Conservation (phyloP, 768 basidiomycete genomes). For the Nevesoporus exiguus region DNA sequence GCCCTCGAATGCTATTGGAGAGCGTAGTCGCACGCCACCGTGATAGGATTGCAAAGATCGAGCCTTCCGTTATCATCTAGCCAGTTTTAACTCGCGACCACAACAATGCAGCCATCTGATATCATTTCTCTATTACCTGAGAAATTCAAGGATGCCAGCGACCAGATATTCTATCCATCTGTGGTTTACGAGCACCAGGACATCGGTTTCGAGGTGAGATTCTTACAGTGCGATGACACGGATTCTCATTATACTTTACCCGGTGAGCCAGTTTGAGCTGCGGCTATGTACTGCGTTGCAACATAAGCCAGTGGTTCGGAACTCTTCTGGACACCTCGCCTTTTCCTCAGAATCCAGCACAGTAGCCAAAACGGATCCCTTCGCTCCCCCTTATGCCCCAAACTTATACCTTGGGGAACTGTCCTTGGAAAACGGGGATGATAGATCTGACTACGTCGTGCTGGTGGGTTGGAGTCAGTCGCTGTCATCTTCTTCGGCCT, state of each 20-base stretch:
- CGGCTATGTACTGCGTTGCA: slow-evolving; percentile 81
- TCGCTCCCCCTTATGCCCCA: slow-evolving; percentile 80
- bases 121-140: slow-evolving; percentile 54
- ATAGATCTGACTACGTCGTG: slow-evolving; percentile 57
- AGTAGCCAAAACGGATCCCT: slow-evolving; percentile 55
- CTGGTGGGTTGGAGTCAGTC: slow-evolving; percentile 48
- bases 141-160: slow-evolving; percentile 61
- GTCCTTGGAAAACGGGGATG: slow-evolving; percentile 44
- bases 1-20: neutral
- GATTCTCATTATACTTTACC: neutral
- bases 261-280: slow-evolving; percentile 70
- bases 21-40: slow-evolving; percentile 12
- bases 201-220: slow-evolving; percentile 57
- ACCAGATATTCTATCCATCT: slow-evolving; percentile 79
- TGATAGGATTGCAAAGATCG: neutral
- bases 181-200: slow-evolving; percentile 59
- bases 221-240: neutral
- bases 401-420: slow-evolving; percentile 77
- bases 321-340: slow-evolving; percentile 37
- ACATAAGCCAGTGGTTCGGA: slow-evolving; percentile 62
- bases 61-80: neutral
- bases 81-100: neutral
- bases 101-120: slow-evolving; percentile 34
- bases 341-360: slow-evolving; percentile 22
- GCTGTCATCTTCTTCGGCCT: neutral